phyloP scores from a whole-genome alignment of 2,329 filamentous ascomycete genomes.

The Bipolaris oryzae region DNA sequence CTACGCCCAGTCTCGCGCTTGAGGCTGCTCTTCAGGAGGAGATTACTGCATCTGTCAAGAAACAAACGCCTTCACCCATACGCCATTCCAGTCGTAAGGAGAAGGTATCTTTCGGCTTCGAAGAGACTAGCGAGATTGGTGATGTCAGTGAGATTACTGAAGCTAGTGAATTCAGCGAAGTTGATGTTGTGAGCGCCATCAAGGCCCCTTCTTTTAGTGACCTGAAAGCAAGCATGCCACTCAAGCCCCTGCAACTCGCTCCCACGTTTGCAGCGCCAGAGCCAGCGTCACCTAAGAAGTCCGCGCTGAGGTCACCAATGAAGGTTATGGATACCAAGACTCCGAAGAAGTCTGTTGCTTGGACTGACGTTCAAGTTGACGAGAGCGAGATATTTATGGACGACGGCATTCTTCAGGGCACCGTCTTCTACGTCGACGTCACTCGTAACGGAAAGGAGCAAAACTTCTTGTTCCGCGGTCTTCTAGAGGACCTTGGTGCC shows the following conservation, averaged over 20 bases:
- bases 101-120: slow-evolving; percentile 18
- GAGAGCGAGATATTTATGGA: slow-evolving; percentile 31
- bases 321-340: slow-evolving; percentile 37
- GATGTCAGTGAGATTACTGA: slow-evolving; percentile 25
- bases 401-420: slow-evolving; percentile 57
- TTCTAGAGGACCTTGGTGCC: slow-evolving; percentile 81
- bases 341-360: slow-evolving; percentile 48
- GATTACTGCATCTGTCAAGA: slow-evolving; percentile 34
- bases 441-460: slow-evolving; percentile 71
- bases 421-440: slow-evolving; percentile 82
- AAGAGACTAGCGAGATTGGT: slow-evolving; percentile 15
- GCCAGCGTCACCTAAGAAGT: slow-evolving; percentile 37
- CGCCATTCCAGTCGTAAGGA: slow-evolving; percentile 17
- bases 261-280: slow-evolving; percentile 17
- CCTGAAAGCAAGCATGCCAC: slow-evolving; percentile 18
- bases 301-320: slow-evolving; percentile 46
- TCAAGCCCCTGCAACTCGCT: slow-evolving; percentile 25
- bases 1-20: slow-evolving; percentile 31
- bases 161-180: slow-evolving; percentile 19
- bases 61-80: slow-evolving; percentile 32
- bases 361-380: slow-evolving; percentile 28
- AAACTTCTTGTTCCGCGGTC: slow-evolving; percentile 72
- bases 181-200: slow-evolving; percentile 20
- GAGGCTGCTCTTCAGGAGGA: slow-evolving; percentile 36
- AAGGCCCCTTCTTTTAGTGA: slow-evolving; percentile 16